phyloP scores from a whole-genome alignment of 139 green algal genomes.

The Chlorella sp. region DNA sequence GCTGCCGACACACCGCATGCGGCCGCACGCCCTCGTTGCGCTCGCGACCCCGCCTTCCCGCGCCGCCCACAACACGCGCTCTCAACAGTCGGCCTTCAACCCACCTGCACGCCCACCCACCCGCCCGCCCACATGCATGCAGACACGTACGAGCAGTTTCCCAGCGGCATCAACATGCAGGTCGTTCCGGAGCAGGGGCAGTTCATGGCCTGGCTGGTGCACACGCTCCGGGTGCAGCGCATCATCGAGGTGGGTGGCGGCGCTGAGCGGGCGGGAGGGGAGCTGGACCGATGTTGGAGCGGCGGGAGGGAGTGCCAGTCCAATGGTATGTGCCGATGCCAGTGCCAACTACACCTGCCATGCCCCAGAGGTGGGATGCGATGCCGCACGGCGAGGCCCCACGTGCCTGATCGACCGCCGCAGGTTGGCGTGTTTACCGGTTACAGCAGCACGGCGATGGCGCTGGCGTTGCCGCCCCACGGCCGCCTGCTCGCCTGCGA shows the following conservation, averaged over 20 bases:
- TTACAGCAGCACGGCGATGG: constrained; percentile 79
- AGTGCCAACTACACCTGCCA: neutral
- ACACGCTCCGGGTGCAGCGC: constrained; percentile 50
- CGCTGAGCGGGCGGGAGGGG: neutral
- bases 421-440: constrained; percentile 91
- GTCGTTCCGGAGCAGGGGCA: constrained; percentile 82
- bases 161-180: constrained; percentile 67
- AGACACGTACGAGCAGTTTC: constrained; percentile 58
- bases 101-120: too few species aligned
- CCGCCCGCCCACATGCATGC: too few species aligned
- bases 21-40: too few species aligned
- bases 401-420: neutral
- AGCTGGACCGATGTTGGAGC: neutral
- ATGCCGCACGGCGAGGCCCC: neutral
- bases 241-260: constrained; percentile 64
- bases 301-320: too few species aligned
- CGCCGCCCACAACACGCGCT: too few species aligned
- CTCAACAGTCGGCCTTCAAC: too few species aligned
- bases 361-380: neutral
- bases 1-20: too few species aligned
- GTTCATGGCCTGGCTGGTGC: constrained; percentile 76
- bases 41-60: too few species aligned
- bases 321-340: neutral
- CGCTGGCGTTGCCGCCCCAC: constrained; percentile 70
- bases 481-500: constrained; percentile 82